Conservation (phyloP, 31 red algal genomes). For the Endocladia muricata region DNA sequence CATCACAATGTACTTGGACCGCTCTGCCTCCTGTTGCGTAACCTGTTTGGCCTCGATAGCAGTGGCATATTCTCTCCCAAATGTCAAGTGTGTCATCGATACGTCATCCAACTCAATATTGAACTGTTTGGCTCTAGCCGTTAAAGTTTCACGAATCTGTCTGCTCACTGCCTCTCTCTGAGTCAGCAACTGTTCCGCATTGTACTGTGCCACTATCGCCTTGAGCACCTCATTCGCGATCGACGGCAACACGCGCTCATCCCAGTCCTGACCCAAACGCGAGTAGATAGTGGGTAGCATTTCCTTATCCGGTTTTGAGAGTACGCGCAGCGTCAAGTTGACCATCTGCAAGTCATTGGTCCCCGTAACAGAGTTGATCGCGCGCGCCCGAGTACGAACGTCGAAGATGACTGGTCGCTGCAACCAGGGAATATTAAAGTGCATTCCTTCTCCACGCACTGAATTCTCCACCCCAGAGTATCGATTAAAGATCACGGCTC, state of each 20-base stretch:
- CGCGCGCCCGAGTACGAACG: conserved; percentile 83
- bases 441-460: conserved; percentile 87
- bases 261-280: conserved; percentile 87
- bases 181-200: conserved; percentile 96
- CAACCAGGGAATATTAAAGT: conserved; percentile 93
- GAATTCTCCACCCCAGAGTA: conserved; percentile 79
- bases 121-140: conserved; percentile 87
- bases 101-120: conserved; percentile 98
- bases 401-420: conserved; percentile 95
- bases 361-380: conserved; percentile 93
- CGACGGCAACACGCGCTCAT: conserved; percentile 97
- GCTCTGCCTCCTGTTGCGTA: conserved; percentile 96
- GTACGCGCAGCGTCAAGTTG: conserved; percentile 93
- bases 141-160: conserved; percentile 92
- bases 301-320: conserved; percentile 84
- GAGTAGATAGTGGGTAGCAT: conserved; percentile 82
- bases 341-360: conserved; percentile 99
- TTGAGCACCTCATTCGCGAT: conserved; percentile 98
- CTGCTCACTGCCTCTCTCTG: conserved; percentile 87
- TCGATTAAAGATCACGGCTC: conserved; percentile 93
- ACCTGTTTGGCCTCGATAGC: conserved; percentile 99
- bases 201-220: conserved; percentile 96
- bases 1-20: conserved; percentile 91
- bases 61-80: conserved; percentile 92
- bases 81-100: conserved; percentile 97